Percentiles rank a stretch among this genome's conserved stretches.
phyloP scores from a whole-genome alignment of 1,284 basidiomycete species.

The Mycena sp. region DNA sequence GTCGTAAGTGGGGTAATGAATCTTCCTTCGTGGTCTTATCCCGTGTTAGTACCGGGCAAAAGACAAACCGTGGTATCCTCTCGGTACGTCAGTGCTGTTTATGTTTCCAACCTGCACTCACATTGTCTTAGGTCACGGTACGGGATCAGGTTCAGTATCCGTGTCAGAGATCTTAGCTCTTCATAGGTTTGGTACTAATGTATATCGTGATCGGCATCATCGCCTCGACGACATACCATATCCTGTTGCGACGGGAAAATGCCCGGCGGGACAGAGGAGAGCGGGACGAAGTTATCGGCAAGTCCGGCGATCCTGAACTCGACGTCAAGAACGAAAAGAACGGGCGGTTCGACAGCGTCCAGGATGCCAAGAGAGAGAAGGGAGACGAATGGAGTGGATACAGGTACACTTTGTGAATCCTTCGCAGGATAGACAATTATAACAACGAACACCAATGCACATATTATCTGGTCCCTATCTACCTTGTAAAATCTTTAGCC shows the following conservation, averaged over 20 bases:
- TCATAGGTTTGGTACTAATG: conserved; percentile 65
- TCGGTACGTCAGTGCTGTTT: conserved; percentile 58
- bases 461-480: too few relatives aligned
- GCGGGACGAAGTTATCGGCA: conserved; percentile 73
- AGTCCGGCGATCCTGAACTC: conserved; percentile 37
- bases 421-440: too few relatives aligned
- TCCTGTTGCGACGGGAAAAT: conserved; percentile 68
- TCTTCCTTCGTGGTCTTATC: not conserved
- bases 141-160: too few relatives aligned
- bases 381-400: conserved; percentile 71
- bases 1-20: conserved; percentile 54
- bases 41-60: conserved; percentile 63
- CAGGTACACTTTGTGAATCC: conserved; percentile 54
- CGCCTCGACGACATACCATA: conserved; percentile 54
- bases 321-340: conserved; percentile 50
- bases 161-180: not conserved
- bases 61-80: conserved; percentile 75
- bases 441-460: too few relatives aligned
- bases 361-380: conserved; percentile 64
- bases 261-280: conserved; percentile 68
- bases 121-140: not conserved
- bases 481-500: too few relatives aligned
- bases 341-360: conserved; percentile 56
- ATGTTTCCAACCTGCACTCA: not conserved
- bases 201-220: conserved; percentile 75